Evolutionary conservation across 129 eudicot genomes (phyloP), one percentile per base, ranked within the genome.

Genomic region (Calendula officinalis): DNA sequence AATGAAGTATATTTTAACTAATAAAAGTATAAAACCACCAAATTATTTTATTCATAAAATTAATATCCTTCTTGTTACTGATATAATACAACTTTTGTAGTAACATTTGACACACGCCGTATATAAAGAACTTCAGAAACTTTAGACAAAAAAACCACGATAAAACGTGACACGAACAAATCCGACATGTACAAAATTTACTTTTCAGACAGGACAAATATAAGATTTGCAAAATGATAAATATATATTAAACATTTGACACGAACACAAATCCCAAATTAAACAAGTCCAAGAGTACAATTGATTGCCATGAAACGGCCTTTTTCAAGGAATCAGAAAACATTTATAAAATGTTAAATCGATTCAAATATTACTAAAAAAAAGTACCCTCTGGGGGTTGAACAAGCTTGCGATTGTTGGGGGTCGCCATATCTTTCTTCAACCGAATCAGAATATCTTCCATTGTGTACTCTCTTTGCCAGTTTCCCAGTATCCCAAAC

Each of bases 341-440:
- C 60, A 70, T 56, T 55, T 50, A 51, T 40, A 40, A 50, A 67
- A 30, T 66, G 62, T n/a, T 17, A 49, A 58, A 58, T 54, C 51
- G 66, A 65, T 48, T 43, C 14, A 60, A 62, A 47, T 66, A 47
- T 74, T 60, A 68, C 84, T 84, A 84, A 69, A 78, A 84, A 64
- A 22, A 68, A 60, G 84, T 84, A 22, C 91, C 91, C 68, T 84
- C 91, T 0, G 91, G 91, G 7, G 91, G 91, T 67, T 84, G 91
- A 63, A 84, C 91, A 16, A 84, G 86, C 75, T 84, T 84, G 34
- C 91, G 86, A 62, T 84, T 84, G 56, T 84, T 84, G 10, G 82
- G 80, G 12, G 86, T 62, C 6, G 86, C 91, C 91, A 84, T 84
- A 57, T 84, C 87, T 57, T 84, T 84, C 77, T 75, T 81, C 70